Evolutionary conservation across 768 basidiomycete species (phyloP).

Genomic region (Cubamyces sp.): DNA sequence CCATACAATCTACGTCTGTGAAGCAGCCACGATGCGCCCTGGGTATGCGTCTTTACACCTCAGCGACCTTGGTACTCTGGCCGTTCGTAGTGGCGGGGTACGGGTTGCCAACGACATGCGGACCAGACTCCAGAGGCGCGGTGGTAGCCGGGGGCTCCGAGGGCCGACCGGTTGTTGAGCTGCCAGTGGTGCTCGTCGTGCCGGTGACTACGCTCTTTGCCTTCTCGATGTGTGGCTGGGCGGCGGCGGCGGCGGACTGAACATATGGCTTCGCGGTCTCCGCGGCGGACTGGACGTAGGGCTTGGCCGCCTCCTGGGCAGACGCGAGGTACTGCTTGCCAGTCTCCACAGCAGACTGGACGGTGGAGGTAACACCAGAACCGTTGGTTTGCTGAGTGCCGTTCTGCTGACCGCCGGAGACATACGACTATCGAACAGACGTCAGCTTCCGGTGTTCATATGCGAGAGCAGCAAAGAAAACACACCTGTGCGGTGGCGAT

Average conservation of each 20-base stretch:
- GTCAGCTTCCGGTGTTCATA: not conserved
- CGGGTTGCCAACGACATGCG: slow-evolving; percentile 38
- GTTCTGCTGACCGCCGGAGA: slow-evolving; percentile 17
- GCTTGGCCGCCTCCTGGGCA: slow-evolving; percentile 36
- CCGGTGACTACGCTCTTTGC: slow-evolving; percentile 18
- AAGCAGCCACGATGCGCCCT: not conserved
- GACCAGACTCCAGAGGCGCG: slow-evolving; percentile 46
- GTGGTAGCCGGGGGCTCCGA: slow-evolving; percentile 40
- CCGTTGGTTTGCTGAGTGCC: slow-evolving; percentile 35
- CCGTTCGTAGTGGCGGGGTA: slow-evolving; percentile 29
- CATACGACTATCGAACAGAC: slow-evolving; percentile 24
- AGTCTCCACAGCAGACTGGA: slow-evolving; percentile 35
- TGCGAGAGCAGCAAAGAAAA: not conserved
- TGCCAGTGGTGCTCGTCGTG: not conserved
- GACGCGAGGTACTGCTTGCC: slow-evolving; percentile 40
- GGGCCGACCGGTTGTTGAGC: slow-evolving; percentile 19
- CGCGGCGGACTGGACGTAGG: slow-evolving; percentile 45
- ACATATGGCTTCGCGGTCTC: slow-evolving; percentile 44
- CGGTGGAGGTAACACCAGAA: slow-evolving; percentile 38
- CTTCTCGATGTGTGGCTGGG: slow-evolving; percentile 28
- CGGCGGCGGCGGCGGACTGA: slow-evolving; percentile 30
- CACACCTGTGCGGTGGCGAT: slow-evolving; percentile 51
- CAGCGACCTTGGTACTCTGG: slow-evolving; percentile 25
- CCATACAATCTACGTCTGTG: slow-evolving; percentile 3
- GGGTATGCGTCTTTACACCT: slow-evolving; percentile 14